Evolutionary conservation across 805 yeast species (phyloP).

Genomic region (Zygotorulaspora chibaensis): DNA sequence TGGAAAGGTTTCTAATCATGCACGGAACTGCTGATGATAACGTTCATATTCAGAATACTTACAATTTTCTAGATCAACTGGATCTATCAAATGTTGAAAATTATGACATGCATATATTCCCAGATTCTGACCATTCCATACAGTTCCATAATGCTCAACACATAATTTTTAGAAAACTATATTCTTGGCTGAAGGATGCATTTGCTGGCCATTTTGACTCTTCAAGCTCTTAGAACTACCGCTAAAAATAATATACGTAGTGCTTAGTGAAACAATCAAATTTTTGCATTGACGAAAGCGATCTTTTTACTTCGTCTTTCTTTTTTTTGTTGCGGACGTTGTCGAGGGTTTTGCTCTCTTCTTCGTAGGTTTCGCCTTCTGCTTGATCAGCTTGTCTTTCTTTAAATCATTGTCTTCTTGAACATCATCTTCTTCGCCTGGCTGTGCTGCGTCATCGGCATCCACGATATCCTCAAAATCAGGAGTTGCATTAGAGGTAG

Average conservation of each 20-base stretch:
- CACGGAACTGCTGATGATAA: conserved; percentile 86
- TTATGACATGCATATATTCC: conserved; percentile 83
- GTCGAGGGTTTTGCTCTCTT: conserved; percentile 22
- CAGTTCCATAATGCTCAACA: conserved; percentile 71
- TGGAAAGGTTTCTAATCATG: conserved; percentile 59
- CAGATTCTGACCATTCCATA: conserved; percentile 90
- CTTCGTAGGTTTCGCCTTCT: conserved; percentile 29
- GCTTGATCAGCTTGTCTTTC: conserved; percentile 36
- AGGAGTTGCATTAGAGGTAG: conserved; percentile 24
- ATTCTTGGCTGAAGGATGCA: conserved; percentile 62
- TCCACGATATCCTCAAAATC: conserved; percentile 38
- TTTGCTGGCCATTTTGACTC: conserved; percentile 40
- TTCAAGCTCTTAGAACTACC: background rate
- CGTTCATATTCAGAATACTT: conserved; percentile 71
- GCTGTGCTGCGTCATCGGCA: conserved; percentile 32
- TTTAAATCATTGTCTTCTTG: conserved; percentile 35
- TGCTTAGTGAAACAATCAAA: background rate
- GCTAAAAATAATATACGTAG: too few species aligned
- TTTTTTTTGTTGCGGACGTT: conserved; percentile 13
- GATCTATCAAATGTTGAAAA: conserved; percentile 53
- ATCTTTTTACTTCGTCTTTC: conserved; percentile 15
- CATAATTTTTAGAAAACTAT: conserved; percentile 67
- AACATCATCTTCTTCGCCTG: conserved; percentile 28
- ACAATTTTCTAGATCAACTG: conserved; percentile 56
- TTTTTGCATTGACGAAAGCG: background rate